These are phyloP conservation scores for Podaxis carcinomalis DNA, from an alignment of 768 basidiomycete genomes.

Conservation along the genomic window DNA sequence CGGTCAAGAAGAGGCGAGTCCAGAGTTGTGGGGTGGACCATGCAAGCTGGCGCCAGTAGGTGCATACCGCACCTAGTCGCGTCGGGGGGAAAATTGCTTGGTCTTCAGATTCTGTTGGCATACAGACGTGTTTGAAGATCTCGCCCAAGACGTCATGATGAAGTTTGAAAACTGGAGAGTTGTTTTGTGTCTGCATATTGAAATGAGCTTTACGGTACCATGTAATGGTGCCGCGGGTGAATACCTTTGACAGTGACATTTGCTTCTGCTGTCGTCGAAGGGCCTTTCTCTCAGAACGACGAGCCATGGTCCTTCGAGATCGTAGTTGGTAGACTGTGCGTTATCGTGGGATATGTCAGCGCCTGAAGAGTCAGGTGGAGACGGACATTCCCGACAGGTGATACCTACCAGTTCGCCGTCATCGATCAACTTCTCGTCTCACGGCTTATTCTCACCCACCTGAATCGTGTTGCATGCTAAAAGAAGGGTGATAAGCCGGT, in stretches of 20 bases:
- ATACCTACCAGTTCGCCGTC: no score
- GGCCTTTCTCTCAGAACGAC: no score
- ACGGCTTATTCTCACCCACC: no score
- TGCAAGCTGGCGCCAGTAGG: neutral
- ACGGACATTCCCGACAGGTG: no score
- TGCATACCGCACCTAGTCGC: neutral
- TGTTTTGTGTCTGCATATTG: neutral
- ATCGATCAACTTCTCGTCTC: no score
- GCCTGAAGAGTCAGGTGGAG: no score
- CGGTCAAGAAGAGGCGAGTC: neutral
- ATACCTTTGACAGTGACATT: neutral
- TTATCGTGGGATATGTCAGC: no score
- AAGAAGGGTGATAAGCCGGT: no score
- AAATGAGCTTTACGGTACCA: neutral
- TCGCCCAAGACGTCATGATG: neutral
- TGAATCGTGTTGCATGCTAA: no score
- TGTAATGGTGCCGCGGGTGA: neutral
- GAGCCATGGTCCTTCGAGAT: no score
- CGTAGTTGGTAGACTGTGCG: no score
- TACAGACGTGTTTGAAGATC: neutral
- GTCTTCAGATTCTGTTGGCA: neutral
- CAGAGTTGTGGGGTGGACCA: neutral
- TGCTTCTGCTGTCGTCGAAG: neutral
- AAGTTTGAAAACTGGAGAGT: neutral
- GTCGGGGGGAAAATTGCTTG: neutral